These are phyloP conservation scores for Leccinum subspadiceum DNA, from an alignment of 1,284 basidiomycete genomes.

Conservation along the genomic window DNA sequence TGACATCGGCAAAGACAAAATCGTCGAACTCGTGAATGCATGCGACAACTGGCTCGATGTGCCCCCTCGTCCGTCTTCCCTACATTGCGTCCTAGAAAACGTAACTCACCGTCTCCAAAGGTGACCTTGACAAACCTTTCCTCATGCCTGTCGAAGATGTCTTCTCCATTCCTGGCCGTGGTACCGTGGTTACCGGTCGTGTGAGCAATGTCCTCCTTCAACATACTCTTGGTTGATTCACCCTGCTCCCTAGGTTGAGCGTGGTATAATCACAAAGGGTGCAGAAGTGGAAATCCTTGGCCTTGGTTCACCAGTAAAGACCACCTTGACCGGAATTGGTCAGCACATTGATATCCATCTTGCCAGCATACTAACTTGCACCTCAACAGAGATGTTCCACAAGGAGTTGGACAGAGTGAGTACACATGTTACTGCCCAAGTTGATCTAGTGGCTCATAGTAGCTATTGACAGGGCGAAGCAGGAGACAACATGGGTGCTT, in stretches of 20 bases:
- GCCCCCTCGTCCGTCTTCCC: conserved; percentile 69
- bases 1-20: conserved; percentile 81
- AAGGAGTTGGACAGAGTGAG: conserved; percentile 93
- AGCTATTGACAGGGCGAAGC: conserved; percentile 73
- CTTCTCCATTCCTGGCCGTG: conserved; percentile 98
- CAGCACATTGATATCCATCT: conserved; percentile 25
- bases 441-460: not conserved
- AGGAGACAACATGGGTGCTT: conserved; percentile 99
- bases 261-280: conserved; percentile 91
- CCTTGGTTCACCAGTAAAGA: conserved; percentile 83
- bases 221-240: conserved; percentile 4
- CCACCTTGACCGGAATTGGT: conserved; percentile 95
- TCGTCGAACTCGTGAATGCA: conserved; percentile 81
- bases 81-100: not conserved
- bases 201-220: conserved; percentile 36
- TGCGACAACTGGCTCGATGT: conserved; percentile 97
- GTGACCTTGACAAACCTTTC: conserved; percentile 98
- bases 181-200: conserved; percentile 95
- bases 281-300: conserved; percentile 95
- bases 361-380: conserved; percentile 8
- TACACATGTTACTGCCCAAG: not conserved
- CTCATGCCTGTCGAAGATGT: conserved; percentile 96
- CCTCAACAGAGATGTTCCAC: conserved; percentile 91
- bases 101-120: conserved; percentile 35
- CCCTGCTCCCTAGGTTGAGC: conserved; percentile 68